Conservation (phyloP, 2,329 filamentous ascomycete genomes). For the Chrysoporthe puriensis region DNA sequence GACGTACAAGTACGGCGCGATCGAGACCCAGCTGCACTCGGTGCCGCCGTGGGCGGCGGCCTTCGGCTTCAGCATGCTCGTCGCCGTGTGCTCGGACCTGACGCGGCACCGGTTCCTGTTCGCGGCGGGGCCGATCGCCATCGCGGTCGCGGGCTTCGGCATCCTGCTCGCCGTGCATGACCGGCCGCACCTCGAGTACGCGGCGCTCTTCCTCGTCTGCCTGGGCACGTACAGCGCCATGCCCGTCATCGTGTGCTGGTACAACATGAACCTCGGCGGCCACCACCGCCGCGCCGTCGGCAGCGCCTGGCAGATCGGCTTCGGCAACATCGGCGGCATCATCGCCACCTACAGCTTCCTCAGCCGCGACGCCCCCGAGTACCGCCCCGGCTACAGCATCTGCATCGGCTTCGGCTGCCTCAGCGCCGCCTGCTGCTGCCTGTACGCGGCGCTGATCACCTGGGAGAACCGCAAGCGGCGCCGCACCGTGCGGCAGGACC, state of each 20-base stretch:
- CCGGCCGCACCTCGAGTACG: constrained; percentile 71
- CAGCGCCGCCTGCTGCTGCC: constrained; percentile 61
- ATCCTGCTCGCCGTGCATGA: constrained; percentile 75
- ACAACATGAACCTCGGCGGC: constrained; percentile 77
- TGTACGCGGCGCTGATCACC: constrained; percentile 63
- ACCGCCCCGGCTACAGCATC: constrained; percentile 75
- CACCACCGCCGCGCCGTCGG: constrained; percentile 73
- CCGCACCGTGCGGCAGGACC: constrained; percentile 35
- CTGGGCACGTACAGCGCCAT: constrained; percentile 85
- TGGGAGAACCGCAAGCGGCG: constrained; percentile 65
- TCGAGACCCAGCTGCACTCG: constrained; percentile 61
- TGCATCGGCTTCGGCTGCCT: constrained; percentile 74
- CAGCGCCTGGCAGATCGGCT: constrained; percentile 76
- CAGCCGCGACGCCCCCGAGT: constrained; percentile 67
- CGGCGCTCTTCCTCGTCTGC: constrained; percentile 78
- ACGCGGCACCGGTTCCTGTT: constrained; percentile 76
- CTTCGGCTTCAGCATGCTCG: constrained; percentile 76
- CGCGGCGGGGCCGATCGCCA: constrained; percentile 66
- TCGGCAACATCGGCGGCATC: constrained; percentile 80
- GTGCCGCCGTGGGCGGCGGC: constrained; percentile 67
- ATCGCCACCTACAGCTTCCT: constrained; percentile 75
- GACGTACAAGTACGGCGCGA: constrained; percentile 64
- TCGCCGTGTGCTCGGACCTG: constrained; percentile 74
- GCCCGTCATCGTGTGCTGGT: constrained; percentile 85
- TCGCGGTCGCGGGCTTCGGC: constrained; percentile 74